phyloP scores from a whole-genome alignment of 768 basidiomycete species.

The Leccinum fibrillosum region DNA sequence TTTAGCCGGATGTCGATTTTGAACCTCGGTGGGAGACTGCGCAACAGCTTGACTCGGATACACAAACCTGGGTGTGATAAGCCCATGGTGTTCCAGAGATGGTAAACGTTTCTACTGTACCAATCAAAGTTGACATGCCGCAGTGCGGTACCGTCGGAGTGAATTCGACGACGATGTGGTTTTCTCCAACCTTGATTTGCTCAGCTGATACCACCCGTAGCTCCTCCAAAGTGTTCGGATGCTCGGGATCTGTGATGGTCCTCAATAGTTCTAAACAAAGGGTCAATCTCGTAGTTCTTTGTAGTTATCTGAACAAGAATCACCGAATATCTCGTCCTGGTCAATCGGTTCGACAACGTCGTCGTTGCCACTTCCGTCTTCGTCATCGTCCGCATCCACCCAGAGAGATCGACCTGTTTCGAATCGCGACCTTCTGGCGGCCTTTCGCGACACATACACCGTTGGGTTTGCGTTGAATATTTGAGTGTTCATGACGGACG shows the following conservation, averaged over 20 bases:
- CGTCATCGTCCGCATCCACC: conserved; percentile 46
- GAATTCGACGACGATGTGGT: conserved; percentile 82
- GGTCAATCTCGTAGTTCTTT: neutral
- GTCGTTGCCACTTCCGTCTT: conserved; percentile 34
- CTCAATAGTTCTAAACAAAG: conserved; percentile 73
- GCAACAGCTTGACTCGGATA: conserved; percentile 87
- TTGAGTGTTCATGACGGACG: conserved; percentile 30
- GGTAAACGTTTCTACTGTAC: conserved; percentile 34
- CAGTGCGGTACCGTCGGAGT: conserved; percentile 98
- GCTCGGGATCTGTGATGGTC: conserved; percentile 92
- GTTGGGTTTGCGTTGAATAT: conserved; percentile 91
- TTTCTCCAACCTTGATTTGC: conserved; percentile 65
- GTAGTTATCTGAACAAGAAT: conserved; percentile 3
- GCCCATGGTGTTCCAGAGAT: neutral
- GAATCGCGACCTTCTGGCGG: conserved; percentile 40
- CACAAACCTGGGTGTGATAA: conserved; percentile 59
- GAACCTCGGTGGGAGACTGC: conserved; percentile 88
- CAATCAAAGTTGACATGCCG: conserved; percentile 95
- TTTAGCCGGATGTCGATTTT: conserved; percentile 93
- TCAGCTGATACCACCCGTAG: conserved; percentile 91
- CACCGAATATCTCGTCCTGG: conserved; percentile 91
- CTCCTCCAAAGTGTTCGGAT: conserved; percentile 91
- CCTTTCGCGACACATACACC: conserved; percentile 56
- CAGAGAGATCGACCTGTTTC: conserved; percentile 54
- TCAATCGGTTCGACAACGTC: conserved; percentile 69